Conservation (phyloP, 768 basidiomycete genomes). For the Panus rudis region DNA sequence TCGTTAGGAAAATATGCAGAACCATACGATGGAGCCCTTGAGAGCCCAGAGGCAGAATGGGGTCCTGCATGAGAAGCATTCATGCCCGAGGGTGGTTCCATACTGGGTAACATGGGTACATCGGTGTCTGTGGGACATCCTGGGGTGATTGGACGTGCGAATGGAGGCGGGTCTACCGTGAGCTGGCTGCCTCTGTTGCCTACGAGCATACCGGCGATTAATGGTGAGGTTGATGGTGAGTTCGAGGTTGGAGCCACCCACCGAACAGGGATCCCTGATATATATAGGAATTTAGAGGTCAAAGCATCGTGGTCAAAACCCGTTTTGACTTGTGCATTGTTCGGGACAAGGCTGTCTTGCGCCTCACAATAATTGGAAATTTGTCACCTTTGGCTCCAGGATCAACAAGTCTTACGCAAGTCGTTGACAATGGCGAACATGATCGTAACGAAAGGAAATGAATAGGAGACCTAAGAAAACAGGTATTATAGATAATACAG, state of each 20-base stretch:
- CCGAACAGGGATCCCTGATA: not conserved
- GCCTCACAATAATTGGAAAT: too few relatives aligned
- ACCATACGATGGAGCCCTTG: not conserved
- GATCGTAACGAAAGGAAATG: not conserved
- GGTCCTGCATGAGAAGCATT: not conserved
- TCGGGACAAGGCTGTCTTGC: too few relatives aligned
- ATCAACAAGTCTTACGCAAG: not conserved
- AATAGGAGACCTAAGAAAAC: not conserved
- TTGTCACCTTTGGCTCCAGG: too few relatives aligned
- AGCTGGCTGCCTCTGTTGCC: not conserved
- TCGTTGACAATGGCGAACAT: not conserved
- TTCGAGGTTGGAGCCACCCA: not conserved
- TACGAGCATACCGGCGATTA: not conserved
- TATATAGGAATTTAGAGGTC: not conserved
- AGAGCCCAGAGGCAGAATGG: not conserved
- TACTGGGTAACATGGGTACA: not conserved
- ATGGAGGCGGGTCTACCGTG: not conserved
- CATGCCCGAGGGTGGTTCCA: not conserved
- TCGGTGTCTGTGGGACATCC: not conserved
- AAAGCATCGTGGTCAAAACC: too few relatives aligned
- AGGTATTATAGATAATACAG: constrained; percentile 1
- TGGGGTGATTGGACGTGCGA: not conserved
- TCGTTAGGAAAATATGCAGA: not conserved
- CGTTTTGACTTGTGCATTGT: too few relatives aligned
- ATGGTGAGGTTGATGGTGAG: not conserved